Evolutionary conservation across 2,329 filamentous ascomycete species (phyloP).

Genomic region (Colletotrichum chlorophyti): DNA sequence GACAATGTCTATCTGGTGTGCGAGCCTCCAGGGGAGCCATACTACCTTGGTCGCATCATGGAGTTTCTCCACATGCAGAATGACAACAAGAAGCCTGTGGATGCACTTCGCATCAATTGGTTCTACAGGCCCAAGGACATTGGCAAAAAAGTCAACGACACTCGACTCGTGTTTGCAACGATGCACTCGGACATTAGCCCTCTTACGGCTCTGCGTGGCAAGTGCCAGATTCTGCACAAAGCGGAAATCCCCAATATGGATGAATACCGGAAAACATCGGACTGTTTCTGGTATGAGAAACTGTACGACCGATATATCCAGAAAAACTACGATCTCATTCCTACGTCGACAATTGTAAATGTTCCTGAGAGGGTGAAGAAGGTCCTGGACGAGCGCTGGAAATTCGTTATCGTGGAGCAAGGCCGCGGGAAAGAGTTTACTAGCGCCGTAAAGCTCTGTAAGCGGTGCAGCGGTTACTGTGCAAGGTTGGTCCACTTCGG

Average conservation of each 20-base stretch:
- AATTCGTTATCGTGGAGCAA: conserved; percentile 92
- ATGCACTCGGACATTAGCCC: conserved; percentile 99
- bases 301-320: conserved; percentile 98
- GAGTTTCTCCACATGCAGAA: conserved; percentile 90
- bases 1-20: conserved; percentile 94
- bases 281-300: conserved; percentile 97
- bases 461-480: conserved; percentile 89
- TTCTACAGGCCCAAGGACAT: conserved; percentile 98
- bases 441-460: conserved; percentile 94
- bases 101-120: conserved; percentile 94
- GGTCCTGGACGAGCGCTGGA: conserved; percentile 95
- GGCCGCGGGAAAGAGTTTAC: conserved; percentile 94
- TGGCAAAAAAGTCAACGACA: conserved; percentile 88
- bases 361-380: conserved; percentile 95
- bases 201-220: conserved; percentile 88
- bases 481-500: conserved; percentile 69
- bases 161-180: conserved; percentile 88
- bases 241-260: conserved; percentile 85
- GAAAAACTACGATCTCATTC: conserved; percentile 96
- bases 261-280: conserved; percentile 81
- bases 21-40: conserved; percentile 96
- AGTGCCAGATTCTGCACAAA: conserved; percentile 88
- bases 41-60: conserved; percentile 98
- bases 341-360: conserved; percentile 91
- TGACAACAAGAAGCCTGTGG: conserved; percentile 74